phyloP scores from a whole-genome alignment of 73 alveolate species.

The Tetrahymena borealis region DNA sequence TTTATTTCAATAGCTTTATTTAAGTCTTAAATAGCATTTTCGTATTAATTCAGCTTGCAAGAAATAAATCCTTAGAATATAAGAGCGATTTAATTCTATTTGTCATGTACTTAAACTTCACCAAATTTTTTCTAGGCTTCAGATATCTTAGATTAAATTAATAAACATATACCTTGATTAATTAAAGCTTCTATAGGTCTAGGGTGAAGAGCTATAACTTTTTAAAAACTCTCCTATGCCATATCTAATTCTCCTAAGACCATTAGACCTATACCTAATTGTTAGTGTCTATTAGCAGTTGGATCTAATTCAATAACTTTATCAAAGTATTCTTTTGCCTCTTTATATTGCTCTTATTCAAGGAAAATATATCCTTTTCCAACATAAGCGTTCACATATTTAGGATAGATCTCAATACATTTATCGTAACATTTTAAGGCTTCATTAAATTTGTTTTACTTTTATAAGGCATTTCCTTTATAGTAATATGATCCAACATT shows the following conservation, averaged over 20 bases:
- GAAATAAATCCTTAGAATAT: background rate
- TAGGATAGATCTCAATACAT: background rate
- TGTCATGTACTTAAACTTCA: background rate
- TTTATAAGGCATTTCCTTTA: background rate
- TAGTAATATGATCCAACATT: background rate
- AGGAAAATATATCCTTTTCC: background rate
- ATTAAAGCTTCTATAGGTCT: background rate
- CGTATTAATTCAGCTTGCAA: background rate
- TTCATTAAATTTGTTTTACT: background rate
- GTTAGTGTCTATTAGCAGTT: background rate
- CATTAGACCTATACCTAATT: background rate
- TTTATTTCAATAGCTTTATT: background rate
- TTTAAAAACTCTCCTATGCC: background rate
- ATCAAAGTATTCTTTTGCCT: background rate
- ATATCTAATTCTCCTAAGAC: background rate
- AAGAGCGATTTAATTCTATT: background rate
- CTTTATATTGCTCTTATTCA: background rate
- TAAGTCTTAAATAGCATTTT: background rate
- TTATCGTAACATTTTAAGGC: background rate
- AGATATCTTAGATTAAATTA: background rate
- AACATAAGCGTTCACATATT: background rate
- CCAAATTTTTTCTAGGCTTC: background rate
- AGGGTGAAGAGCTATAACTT: background rate
- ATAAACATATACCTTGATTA: background rate
- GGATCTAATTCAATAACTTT: background rate